A percentile compares a stretch with the other conserved stretches of the same genome.
Evolutionary conservation across 495 filamentous ascomycete species (phyloP).

Genomic region (Penicillium tannophilum): DNA sequence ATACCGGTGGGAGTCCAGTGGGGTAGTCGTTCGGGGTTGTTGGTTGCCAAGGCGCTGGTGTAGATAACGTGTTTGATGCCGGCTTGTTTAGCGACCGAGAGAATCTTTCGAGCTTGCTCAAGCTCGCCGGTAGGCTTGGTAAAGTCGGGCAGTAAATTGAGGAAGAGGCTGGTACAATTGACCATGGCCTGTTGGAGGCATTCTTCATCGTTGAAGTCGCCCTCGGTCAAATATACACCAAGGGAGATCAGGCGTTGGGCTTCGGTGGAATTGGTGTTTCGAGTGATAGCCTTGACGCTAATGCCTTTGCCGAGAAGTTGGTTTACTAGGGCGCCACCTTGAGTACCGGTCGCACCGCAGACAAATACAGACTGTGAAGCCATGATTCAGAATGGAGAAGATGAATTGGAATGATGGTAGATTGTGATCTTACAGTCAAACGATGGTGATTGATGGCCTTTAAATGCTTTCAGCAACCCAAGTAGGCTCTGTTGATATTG

Average conservation of each 20-base stretch:
- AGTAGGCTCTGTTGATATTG: not conserved
- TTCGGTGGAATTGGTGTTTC: constrained; percentile 35
- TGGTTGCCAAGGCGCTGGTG: constrained; percentile 34
- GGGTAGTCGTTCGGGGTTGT: constrained; percentile 25
- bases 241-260: constrained; percentile 35
- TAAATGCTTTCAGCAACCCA: not conserved
- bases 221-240: constrained; percentile 44
- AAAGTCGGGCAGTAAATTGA: constrained; percentile 44
- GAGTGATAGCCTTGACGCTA: constrained; percentile 44
- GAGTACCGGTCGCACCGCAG: constrained; percentile 51
- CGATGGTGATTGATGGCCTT: not conserved
- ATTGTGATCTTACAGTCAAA: not conserved
- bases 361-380: constrained; percentile 35
- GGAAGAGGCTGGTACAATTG: constrained; percentile 50
- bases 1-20: constrained; percentile 29
- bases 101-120: constrained; percentile 39
- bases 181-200: constrained; percentile 36
- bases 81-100: constrained; percentile 42
- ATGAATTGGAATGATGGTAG: not conserved
- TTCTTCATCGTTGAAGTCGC: constrained; percentile 42
- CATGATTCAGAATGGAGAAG: not conserved
- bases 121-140: constrained; percentile 28
- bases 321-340: constrained; percentile 46
- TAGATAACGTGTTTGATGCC: constrained; percentile 46
- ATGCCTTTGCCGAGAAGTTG: constrained; percentile 39